Conservation (phyloP, 2,329 filamentous ascomycete species). For the Grosmannia clavigera region DNA sequence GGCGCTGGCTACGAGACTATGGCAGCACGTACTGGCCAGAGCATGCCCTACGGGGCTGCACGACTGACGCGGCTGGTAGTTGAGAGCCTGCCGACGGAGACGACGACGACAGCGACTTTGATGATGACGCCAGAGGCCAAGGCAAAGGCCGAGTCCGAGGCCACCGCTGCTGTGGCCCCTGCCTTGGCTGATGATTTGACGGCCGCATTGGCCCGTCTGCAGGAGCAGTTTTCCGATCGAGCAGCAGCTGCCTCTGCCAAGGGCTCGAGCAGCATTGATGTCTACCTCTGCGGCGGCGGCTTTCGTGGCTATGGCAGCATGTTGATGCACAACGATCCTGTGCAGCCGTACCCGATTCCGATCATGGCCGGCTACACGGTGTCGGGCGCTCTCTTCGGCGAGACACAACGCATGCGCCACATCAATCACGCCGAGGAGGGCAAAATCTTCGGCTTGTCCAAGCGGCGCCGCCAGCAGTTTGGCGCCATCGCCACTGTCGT, state of each 20-base stretch:
- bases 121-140: not conserved
- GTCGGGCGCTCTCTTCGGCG: constrained; percentile 44
- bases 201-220: constrained; percentile 44
- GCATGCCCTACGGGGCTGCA: constrained; percentile 50
- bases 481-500: constrained; percentile 73
- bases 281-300: constrained; percentile 82
- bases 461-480: constrained; percentile 66
- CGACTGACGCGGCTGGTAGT: constrained; percentile 37
- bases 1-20: constrained; percentile 32
- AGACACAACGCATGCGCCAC: constrained; percentile 37
- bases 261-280: constrained; percentile 38
- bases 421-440: constrained; percentile 36
- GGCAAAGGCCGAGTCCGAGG: constrained; percentile 22
- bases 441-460: constrained; percentile 67
- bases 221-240: constrained; percentile 38
- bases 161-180: constrained; percentile 32
- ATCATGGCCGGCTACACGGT: constrained; percentile 71
- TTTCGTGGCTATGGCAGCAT: constrained; percentile 87
- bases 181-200: constrained; percentile 47
- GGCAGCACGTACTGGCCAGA: constrained; percentile 43
- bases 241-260: constrained; percentile 7
- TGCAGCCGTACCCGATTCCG: constrained; percentile 71
- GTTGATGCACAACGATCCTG: constrained; percentile 63
- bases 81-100: not conserved
- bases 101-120: too few relatives aligned